Conservation (phyloP, 2,329 filamentous ascomycete species). For the Aaosphaeria arxii region DNA sequence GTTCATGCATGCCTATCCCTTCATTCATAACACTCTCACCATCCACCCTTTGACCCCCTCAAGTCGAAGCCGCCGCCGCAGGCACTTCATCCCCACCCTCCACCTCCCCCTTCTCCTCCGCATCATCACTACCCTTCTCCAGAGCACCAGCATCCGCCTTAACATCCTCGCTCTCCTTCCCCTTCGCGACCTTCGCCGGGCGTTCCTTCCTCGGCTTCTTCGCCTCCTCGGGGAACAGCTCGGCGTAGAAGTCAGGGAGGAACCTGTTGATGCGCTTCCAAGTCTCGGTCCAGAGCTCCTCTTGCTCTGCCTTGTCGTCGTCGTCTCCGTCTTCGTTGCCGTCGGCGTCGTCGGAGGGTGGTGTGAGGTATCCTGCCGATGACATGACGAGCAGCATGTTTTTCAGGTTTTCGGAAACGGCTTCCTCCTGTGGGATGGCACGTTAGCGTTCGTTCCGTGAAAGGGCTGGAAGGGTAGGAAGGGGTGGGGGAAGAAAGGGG, state of each 20-base stretch:
- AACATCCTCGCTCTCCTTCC: slow-evolving; percentile 1
- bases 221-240: slow-evolving; percentile 55
- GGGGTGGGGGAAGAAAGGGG: slow-evolving; percentile 3
- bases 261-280: slow-evolving; percentile 59
- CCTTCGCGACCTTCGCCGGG: slow-evolving; percentile 13
- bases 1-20: too few relatives aligned
- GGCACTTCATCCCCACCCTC: too few relatives aligned
- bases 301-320: slow-evolving; percentile 40
- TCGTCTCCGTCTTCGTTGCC: too few relatives aligned
- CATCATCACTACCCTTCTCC: not conserved
- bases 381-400: slow-evolving; percentile 96
- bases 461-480: too few relatives aligned
- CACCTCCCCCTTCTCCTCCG: not conserved
- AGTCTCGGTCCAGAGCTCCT: slow-evolving; percentile 60
- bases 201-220: slow-evolving; percentile 22
- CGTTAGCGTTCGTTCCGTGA: slow-evolving; percentile 5
- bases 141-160: not conserved
- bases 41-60: too few relatives aligned
- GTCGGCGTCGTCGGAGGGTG: slow-evolving; percentile 51
- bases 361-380: slow-evolving; percentile 77
- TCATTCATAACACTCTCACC: too few relatives aligned
- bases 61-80: too few relatives aligned
- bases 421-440: slow-evolving; percentile 67
- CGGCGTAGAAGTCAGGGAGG: slow-evolving; percentile 56
- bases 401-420: slow-evolving; percentile 91